A percentile compares a stretch with the other conserved stretches of the same genome.
These are phyloP conservation scores for Debaryomyces subglobosus DNA, from an alignment of 1,139 yeast genomes.

Conservation along the genomic window DNA sequence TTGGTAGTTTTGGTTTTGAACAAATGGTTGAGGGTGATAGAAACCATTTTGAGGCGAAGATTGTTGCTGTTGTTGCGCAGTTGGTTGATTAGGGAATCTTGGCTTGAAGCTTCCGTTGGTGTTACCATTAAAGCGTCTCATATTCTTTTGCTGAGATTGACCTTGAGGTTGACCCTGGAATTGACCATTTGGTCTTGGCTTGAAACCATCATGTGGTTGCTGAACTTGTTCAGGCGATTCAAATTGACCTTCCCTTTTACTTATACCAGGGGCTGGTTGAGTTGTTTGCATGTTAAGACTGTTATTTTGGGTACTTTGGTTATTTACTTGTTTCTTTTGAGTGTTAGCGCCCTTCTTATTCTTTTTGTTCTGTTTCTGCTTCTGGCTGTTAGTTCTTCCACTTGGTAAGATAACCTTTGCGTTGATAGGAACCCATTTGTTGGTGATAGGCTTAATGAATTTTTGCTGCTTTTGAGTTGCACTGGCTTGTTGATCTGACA, in stretches of 20 bases:
- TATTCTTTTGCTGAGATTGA: slow-evolving; percentile 22
- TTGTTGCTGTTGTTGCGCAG: slow-evolving; percentile 21
- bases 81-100: slow-evolving; percentile 23
- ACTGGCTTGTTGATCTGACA: slow-evolving; percentile 20
- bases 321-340: slow-evolving; percentile 8
- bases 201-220: slow-evolving; percentile 14
- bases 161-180: slow-evolving; percentile 8
- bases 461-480: slow-evolving; percentile 46
- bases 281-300: neutral
- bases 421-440: slow-evolving; percentile 88
- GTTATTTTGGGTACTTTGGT: slow-evolving; percentile 5
- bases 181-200: slow-evolving; percentile 13
- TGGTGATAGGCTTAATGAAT: slow-evolving; percentile 61
- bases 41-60: slow-evolving; percentile 10
- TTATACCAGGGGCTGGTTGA: slow-evolving; percentile 2
- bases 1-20: slow-evolving; percentile 25
- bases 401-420: slow-evolving; percentile 66
- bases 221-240: slow-evolving; percentile 8
- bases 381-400: slow-evolving; percentile 30
- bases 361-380: slow-evolving; percentile 38
- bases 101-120: slow-evolving; percentile 19
- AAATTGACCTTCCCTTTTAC: slow-evolving; percentile 11
- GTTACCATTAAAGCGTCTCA: slow-evolving; percentile 20
- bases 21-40: slow-evolving; percentile 27
- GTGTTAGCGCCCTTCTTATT: slow-evolving; percentile 27